phyloP scores from a whole-genome alignment of 2,329 filamentous ascomycete genomes.

The Claviceps pazoutovae region DNA sequence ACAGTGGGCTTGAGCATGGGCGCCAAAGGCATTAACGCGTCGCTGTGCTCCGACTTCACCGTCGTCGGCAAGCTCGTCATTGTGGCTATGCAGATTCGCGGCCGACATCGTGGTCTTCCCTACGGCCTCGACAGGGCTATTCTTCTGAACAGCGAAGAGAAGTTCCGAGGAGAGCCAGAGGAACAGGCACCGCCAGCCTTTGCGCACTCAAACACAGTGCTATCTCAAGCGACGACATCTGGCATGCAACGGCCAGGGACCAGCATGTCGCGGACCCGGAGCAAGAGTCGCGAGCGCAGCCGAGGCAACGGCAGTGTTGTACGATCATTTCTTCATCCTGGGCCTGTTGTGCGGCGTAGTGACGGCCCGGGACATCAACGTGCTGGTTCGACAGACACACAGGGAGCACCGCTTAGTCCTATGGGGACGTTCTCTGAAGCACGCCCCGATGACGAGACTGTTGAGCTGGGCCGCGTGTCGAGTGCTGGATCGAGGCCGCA shows the following conservation, averaged over 20 bases:
- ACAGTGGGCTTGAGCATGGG: slow-evolving; percentile 87
- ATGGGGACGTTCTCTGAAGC: slow-evolving; percentile 13
- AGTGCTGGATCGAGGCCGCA: slow-evolving; percentile 13
- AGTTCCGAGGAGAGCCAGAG: slow-evolving; percentile 38
- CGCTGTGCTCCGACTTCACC: slow-evolving; percentile 70
- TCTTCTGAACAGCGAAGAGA: slow-evolving; percentile 41
- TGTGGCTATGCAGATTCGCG: slow-evolving; percentile 55
- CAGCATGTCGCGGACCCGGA: slow-evolving; percentile 19
- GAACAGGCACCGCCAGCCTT: slow-evolving; percentile 28
- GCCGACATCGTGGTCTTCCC: slow-evolving; percentile 53
- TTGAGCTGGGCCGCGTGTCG: slow-evolving; percentile 13
- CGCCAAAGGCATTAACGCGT: slow-evolving; percentile 60
- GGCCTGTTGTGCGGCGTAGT: slow-evolving; percentile 25
- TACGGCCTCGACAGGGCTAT: slow-evolving; percentile 52
- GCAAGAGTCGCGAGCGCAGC: slow-evolving; percentile 23
- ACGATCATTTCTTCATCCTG: slow-evolving; percentile 33
- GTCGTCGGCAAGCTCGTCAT: slow-evolving; percentile 57
- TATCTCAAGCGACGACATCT: slow-evolving; percentile 18
- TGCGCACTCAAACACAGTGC: slow-evolving; percentile 22
- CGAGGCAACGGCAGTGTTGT: slow-evolving; percentile 29
- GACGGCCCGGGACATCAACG: slow-evolving; percentile 12
- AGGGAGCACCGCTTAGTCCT: slow-evolving; percentile 4
- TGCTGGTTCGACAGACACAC: slow-evolving; percentile 14
- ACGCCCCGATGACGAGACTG: slow-evolving; percentile 14
- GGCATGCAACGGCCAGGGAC: slow-evolving; percentile 17